Evolutionary conservation across 176 grass and related monocot species (phyloP).

Genomic region (Rhynchospora pubera): DNA sequence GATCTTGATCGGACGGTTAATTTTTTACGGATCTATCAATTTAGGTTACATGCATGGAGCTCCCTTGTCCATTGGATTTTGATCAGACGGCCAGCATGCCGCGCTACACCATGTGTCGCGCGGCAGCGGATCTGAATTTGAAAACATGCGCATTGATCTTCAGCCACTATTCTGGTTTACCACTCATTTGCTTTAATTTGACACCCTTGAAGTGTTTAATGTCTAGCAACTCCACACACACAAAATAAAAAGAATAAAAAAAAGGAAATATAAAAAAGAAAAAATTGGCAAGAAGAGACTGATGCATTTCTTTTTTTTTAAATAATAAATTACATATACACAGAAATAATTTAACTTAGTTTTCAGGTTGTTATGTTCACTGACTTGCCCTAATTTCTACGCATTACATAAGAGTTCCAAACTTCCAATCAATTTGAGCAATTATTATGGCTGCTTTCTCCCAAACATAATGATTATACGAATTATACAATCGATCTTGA

Average conservation of each 20-base stretch:
- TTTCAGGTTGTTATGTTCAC: neutral
- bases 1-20: no score
- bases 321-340: neutral
- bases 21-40: no score
- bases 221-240: neutral
- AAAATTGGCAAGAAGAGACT: neutral
- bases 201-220: neutral
- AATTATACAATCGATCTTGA: neutral
- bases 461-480: neutral
- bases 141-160: neutral
- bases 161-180: neutral
- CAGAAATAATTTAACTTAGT: neutral
- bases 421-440: neutral
- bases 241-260: neutral
- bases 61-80: no score
- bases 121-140: no score
- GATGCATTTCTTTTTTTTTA: neutral
- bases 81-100: no score
- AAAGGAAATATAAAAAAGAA: neutral
- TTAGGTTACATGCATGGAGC: no score
- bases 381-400: neutral
- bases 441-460: constrained; percentile 6
- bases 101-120: no score
- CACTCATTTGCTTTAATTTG: neutral
- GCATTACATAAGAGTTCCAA: neutral